Conservation (phyloP, 208 protist genomes). For the Lotmaria passim region DNA sequence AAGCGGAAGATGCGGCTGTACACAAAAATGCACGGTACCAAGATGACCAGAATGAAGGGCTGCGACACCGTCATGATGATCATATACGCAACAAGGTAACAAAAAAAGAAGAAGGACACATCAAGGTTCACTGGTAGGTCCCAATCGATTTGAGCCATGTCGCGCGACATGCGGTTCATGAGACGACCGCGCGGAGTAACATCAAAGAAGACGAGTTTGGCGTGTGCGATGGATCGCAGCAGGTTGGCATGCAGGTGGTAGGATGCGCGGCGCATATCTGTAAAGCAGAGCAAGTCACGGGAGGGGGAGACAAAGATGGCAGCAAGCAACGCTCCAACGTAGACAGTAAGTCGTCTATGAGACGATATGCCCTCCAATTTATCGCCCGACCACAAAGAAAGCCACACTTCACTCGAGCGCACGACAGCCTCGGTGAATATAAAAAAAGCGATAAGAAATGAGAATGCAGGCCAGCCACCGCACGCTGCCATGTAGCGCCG, state of each 20-base stretch:
- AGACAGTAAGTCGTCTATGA: conserved; percentile 28
- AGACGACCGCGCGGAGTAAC: conserved; percentile 91
- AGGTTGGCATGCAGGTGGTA: conserved; percentile 44
- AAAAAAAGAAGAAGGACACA: conserved; percentile 29
- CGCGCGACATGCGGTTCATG: conserved; percentile 94
- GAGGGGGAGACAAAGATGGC: conserved; percentile 32
- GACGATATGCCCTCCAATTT: not conserved
- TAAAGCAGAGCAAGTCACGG: conserved; percentile 35
- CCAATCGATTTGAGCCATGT: conserved; percentile 82
- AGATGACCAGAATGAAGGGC: conserved; percentile 45
- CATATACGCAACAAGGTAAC: conserved; percentile 41
- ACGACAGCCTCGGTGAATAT: conserved; percentile 52
- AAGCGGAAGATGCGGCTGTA: conserved; percentile 71
- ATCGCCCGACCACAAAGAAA: conserved; percentile 68
- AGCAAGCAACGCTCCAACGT: conserved; percentile 28
- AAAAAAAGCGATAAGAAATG: conserved; percentile 37
- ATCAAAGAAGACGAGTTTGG: conserved; percentile 93
- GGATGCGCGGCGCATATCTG: conserved; percentile 30
- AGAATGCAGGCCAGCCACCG: conserved; percentile 40
- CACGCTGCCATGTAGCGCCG: conserved; percentile 51
- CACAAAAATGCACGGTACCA: conserved; percentile 62
- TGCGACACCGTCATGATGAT: conserved; percentile 49
- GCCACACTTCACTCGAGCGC: conserved; percentile 46
- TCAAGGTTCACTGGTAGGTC: conserved; percentile 43
- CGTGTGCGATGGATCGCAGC: conserved; percentile 47